Evolutionary conservation across 2,329 filamentous ascomycete genomes (phyloP).

Genomic region (Aspergillus intermedius): DNA sequence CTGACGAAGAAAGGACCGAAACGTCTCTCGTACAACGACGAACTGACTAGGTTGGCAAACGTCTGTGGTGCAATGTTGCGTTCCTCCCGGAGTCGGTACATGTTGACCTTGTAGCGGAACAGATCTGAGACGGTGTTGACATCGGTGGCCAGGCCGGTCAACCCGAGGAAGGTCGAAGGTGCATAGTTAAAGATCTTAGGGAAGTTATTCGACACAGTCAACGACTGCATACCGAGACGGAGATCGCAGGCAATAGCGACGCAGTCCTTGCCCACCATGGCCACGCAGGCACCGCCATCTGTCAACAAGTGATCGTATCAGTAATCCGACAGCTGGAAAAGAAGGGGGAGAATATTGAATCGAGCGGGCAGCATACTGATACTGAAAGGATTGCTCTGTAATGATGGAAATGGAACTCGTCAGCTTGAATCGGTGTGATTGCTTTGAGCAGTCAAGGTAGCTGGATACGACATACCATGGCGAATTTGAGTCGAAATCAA

Average conservation of each 20-base stretch:
- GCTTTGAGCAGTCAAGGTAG: not conserved
- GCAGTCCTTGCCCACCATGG: constrained; percentile 99
- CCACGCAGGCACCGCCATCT: constrained; percentile 89
- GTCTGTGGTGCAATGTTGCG: constrained; percentile 90
- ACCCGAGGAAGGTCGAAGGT: constrained; percentile 80
- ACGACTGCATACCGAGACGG: constrained; percentile 87
- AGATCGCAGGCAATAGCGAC: constrained; percentile 99
- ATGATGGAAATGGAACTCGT: constrained; percentile 2
- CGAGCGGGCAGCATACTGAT: constrained; percentile 63
- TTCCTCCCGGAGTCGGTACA: constrained; percentile 98
- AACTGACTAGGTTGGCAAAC: constrained; percentile 91
- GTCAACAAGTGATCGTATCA: constrained; percentile 9
- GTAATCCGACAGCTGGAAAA: not conserved
- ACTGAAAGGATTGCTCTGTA: constrained; percentile 81
- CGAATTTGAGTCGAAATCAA: not conserved
- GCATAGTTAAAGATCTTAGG: constrained; percentile 99
- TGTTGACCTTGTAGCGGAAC: constrained; percentile 99
- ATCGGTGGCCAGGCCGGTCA: constrained; percentile 94
- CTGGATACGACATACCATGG: not conserved
- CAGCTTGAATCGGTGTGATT: constrained; percentile 1
- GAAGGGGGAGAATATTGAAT: not conserved
- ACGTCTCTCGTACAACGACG: constrained; percentile 84
- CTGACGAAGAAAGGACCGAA: constrained; percentile 97
- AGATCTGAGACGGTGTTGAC: constrained; percentile 91
- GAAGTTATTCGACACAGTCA: constrained; percentile 98